These are phyloP conservation scores for Candida gorgasii DNA, from an alignment of 805 yeast genomes.

Conservation along the genomic window DNA sequence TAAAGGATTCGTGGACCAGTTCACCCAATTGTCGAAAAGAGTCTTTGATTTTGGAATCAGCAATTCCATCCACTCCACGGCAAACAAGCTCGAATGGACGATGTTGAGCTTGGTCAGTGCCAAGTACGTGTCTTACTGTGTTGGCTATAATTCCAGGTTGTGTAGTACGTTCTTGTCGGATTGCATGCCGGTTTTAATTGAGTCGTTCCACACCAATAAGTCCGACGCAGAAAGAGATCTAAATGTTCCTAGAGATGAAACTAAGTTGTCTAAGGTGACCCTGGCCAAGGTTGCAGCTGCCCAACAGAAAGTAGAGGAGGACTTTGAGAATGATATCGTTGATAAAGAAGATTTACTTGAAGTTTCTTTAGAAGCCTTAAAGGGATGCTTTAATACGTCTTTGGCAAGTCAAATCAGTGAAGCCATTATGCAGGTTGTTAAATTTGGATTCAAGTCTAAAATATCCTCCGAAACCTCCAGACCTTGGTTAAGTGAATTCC, in stretches of 20 bases:
- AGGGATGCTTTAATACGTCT: constrained; percentile 62
- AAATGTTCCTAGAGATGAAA: constrained; percentile 16
- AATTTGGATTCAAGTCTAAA: constrained; percentile 37
- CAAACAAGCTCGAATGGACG: constrained; percentile 48
- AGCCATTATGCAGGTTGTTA: constrained; percentile 54
- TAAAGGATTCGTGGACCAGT: constrained; percentile 51
- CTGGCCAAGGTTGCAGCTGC: constrained; percentile 22
- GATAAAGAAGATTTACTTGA: constrained; percentile 43
- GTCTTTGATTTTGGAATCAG: constrained; percentile 20
- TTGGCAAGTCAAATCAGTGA: constrained; percentile 60
- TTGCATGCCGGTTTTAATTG: constrained; percentile 40
- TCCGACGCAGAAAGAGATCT: not conserved
- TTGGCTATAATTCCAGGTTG: constrained; percentile 33
- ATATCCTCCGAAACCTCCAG: too few species aligned
- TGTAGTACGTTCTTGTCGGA: constrained; percentile 29
- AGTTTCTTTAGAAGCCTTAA: constrained; percentile 52
- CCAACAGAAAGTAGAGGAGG: constrained; percentile 22
- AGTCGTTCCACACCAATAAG: constrained; percentile 25
- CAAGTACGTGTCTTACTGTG: constrained; percentile 37
- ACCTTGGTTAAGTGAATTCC: constrained; percentile 60
- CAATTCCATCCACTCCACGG: constrained; percentile 16
- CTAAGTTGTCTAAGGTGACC: constrained; percentile 28
- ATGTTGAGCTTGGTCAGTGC: constrained; percentile 42
- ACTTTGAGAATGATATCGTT: constrained; percentile 36
- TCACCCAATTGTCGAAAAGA: constrained; percentile 32